Base-by-base conservation (phyloP, 768 basidiomycete genomes). In the Coprinopsis marcescibilis region DNA sequence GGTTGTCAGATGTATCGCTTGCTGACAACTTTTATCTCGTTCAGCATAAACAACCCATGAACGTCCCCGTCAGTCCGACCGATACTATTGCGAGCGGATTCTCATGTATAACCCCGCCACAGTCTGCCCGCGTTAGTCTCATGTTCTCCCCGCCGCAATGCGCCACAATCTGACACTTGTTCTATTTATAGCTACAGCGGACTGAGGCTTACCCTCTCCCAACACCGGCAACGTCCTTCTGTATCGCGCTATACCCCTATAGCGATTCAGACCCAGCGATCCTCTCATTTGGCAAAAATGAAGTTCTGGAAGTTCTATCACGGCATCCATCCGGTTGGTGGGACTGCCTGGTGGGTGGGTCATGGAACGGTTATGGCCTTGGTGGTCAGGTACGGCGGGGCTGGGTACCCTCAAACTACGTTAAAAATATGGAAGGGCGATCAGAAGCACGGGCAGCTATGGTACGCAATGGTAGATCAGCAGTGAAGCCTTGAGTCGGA, bases 11-110 rank as follows among this genome's bases (percentile, higher is more conserved):
- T 17, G 6, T 6, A 7, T 17, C 7, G 12, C 10, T 13, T 10
- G 35, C 17, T 36, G 35, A 36, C 35, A 36, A 17, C 35, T 36
- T 17, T 17, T 7, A 13, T 13, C 8, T 10, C 35, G 35, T 6
- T 13, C 19, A 40, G 20, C 11, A 12, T 4, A 27, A 43, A 27
- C 17, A 6, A 14, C 26, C 7, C 11, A 8, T 30, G 23, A 15
- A 43, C 26, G 14, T 20, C 4, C 43, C 35, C 11, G 1, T 24
- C 14, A 38, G 48, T 29, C 48, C 48, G 6, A 29, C 48, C 15
- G 48, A 49, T 25, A 49, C 48, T 6, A 49, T 49, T 12, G 48
- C 48, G 23, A 49, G 48, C 25, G 48, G 48, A 5, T 49, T 37
- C 30, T 49, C 48, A 1, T 37, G 35, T 21, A 39, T 44, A n/a